Evolutionary conservation across 495 filamentous ascomycete species (phyloP), one percentile per base, ranked within the genome.

Genomic region (Melanomma pulvis-pyrius): DNA sequence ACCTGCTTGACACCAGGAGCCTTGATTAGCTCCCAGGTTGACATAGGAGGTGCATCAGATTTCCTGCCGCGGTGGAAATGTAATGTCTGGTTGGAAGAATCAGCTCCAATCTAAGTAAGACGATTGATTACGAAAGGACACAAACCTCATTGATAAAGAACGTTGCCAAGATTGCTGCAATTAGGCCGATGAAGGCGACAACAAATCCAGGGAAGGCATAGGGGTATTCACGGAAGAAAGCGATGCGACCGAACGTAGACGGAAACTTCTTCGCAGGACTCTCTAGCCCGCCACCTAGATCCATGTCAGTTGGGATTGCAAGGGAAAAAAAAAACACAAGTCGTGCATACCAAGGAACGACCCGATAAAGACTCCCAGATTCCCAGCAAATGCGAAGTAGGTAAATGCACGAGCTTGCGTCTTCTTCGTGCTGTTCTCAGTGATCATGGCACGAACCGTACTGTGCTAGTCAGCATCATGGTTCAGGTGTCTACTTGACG

Each of bases 391-490:
- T 21, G 87, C 85, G 69, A 90, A 92, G 79, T 84, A 88, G 69
- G 85, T 86, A 73, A 92, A 92, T 12, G 87, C 85, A 25, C 81
- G 75, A 1, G 88, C 89, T 73, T 90, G 87, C 0, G 85, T 89
- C 70, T 80, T 81, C 25, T 80, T 73, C 5, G 86, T 88, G 75
- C 83, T 87, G 71, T 86, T 85, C 76, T 91, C 88, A 34, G 84
- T 81, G 54, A 91, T 80, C 86, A 90, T 90, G 28, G 88, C 83
- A 19, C 88, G 82, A 52, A 91, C 82, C 13, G 87, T 90, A 22
- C 70, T 72, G 39, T 34, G 36, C 30, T 5, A 32, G 67, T 72
- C 12, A 70, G 58, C 32, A 21, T 21, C 12, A 12, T 22, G 36
- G 34, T 55, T n/a, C 32, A 15, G 49, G 15, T 2, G 12, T 12